phyloP scores from a whole-genome alignment of 2,329 filamentous ascomycete species.

The Colletotrichum zoysiae region DNA sequence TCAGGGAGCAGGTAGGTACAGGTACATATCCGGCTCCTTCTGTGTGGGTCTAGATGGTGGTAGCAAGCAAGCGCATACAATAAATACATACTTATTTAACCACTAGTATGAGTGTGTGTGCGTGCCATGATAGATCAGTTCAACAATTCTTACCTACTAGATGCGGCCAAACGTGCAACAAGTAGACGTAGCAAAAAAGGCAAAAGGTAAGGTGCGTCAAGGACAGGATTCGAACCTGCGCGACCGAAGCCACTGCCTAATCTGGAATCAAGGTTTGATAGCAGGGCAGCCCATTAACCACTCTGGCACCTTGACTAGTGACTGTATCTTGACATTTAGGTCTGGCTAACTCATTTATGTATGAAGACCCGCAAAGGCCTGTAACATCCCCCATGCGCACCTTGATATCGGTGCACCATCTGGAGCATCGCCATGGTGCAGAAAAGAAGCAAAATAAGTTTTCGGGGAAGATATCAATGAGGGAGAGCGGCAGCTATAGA shows the following conservation, averaged over 20 bases:
- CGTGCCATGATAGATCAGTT: too few species aligned
- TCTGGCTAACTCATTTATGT: fast-evolving
- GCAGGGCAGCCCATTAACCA: slow-evolving; percentile 32
- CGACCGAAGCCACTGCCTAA: slow-evolving; percentile 29
- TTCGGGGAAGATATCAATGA: too few species aligned
- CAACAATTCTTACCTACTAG: too few species aligned
- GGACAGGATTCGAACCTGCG: slow-evolving; percentile 32
- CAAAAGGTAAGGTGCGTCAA: not conserved
- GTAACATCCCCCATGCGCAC: not conserved
- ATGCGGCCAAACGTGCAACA: not conserved
- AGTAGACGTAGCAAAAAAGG: too few species aligned
- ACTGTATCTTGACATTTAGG: not conserved
- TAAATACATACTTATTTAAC: too few species aligned
- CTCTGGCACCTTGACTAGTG: slow-evolving; percentile 29
- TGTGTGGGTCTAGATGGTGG: not conserved
- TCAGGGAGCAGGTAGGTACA: too few species aligned
- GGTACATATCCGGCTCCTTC: too few species aligned
- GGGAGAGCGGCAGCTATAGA: not conserved
- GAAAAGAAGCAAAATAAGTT: not conserved
- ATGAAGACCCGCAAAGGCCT: fast-evolving
- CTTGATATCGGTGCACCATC: not conserved
- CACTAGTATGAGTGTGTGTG: too few species aligned
- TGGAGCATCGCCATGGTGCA: not conserved
- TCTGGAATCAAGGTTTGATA: slow-evolving; percentile 23
- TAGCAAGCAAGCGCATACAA: too few species aligned